A percentile compares a stretch with the other conserved stretches of the same genome.
phyloP scores from a whole-genome alignment of 2,329 filamentous ascomycete genomes.

The Colletotrichum sp. region DNA sequence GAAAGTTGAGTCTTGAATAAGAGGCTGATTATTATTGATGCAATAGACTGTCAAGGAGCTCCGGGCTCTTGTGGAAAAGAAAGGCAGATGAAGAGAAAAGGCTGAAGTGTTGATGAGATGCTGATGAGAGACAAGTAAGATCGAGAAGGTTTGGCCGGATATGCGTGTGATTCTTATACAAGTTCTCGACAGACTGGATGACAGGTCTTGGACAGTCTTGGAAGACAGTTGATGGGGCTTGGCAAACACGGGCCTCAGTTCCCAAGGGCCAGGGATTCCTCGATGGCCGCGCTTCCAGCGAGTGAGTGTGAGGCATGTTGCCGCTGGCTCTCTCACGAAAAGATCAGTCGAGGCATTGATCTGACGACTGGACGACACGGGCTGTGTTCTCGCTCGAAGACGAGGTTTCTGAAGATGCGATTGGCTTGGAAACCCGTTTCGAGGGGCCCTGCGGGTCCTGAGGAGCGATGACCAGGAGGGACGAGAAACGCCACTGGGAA shows the following conservation, averaged over 20 bases:
- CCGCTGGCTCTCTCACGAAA: neutral
- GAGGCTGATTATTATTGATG: neutral
- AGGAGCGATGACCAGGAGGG: neutral
- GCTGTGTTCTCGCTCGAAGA: neutral
- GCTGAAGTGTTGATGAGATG: constrained; percentile 17
- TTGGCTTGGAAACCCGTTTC: constrained; percentile 12
- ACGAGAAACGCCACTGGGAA: constrained; percentile 1
- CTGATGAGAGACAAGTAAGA: neutral
- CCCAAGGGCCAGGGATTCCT: neutral
- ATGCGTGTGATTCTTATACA: constrained; percentile 17
- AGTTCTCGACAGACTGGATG: constrained; percentile 17
- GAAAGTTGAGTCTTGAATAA: neutral
- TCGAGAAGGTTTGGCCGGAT: neutral
- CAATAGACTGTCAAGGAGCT: constrained; percentile 9
- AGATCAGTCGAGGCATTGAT: constrained; percentile 21
- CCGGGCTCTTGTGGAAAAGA: constrained; percentile 21
- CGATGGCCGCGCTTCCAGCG: neutral
- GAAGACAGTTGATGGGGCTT: constrained; percentile 16
- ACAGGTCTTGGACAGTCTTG: constrained; percentile 7
- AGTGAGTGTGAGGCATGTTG: constrained; percentile 9
- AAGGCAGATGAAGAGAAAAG: constrained; percentile 11
- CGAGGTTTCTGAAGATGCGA: constrained; percentile 12
- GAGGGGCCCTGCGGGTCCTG: constrained; percentile 9
- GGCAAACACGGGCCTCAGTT: constrained; percentile 8
- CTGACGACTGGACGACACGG: constrained; percentile 5